These are phyloP conservation scores for Penicillium sp. DNA, from an alignment of 2,329 filamentous ascomycete species.

Conservation along the genomic window DNA sequence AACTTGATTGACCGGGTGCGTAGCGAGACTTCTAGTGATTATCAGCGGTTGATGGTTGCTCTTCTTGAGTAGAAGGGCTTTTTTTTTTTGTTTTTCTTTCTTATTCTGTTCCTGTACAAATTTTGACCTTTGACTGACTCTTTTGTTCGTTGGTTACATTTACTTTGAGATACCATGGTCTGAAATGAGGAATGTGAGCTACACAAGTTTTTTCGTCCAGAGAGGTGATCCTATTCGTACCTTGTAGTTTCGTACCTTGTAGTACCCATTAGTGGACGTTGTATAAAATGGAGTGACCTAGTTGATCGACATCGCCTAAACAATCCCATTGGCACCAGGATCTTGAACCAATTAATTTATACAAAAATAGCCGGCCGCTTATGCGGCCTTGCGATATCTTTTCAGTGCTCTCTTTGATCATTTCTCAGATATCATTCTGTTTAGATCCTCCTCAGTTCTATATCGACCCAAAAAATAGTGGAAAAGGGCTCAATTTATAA, in stretches of 20 bases:
- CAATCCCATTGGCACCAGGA: too few species aligned
- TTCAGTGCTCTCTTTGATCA: too few species aligned
- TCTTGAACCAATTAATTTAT: too few species aligned
- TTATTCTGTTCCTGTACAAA: slow-evolving; percentile 1
- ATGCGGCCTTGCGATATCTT: too few species aligned
- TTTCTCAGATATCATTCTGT: too few species aligned
- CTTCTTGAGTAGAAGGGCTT: slow-evolving; percentile 44
- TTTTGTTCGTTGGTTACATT: background rate
- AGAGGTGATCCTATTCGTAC: background rate
- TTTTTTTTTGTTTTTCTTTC: background rate
- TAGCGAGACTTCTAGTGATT: slow-evolving; percentile 83
- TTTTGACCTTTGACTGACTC: background rate
- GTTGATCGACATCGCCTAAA: background rate
- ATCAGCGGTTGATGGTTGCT: slow-evolving; percentile 71
- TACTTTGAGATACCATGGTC: slow-evolving; percentile 3
- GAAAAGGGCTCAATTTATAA: too few species aligned
- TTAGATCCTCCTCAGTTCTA: too few species aligned
- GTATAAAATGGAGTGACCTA: background rate
- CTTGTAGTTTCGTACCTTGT: too few species aligned
- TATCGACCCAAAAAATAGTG: too few species aligned
- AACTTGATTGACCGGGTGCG: slow-evolving; percentile 68
- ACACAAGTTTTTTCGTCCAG: background rate
- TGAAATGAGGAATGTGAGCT: slow-evolving; percentile 2
- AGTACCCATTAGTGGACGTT: background rate
- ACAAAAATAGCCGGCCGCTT: too few species aligned